Evolutionary conservation across 305 asterid species (phyloP), one percentile per base, ranked within the genome.

Genomic region (Ilex paraguariensis): DNA sequence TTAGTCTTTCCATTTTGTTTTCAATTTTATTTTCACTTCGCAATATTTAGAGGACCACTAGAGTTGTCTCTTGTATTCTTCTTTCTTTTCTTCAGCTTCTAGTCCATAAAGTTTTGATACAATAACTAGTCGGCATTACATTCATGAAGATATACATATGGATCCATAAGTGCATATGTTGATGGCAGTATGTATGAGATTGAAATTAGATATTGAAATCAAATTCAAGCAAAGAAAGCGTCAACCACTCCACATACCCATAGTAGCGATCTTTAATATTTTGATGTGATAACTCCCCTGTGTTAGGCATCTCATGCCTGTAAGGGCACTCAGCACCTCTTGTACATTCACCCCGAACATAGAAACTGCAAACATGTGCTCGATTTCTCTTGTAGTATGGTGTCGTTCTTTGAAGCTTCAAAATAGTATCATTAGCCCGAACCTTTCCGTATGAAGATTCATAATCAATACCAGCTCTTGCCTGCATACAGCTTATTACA

Each of bases 271-370:
- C 56, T 52, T 52, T 52, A 17, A 52, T 52, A 16, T 52, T 52
- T 52, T 52, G 56, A 6, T 52, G 56, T 0, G 56, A 52, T 52
- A 52, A 16, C 31, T 52, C 56, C 56, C 56, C 56, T 0, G 56
- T 52, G 10, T 0, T 32, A n/a, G 56, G 56, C 56, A 52, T 52
- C 56, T 52, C 56, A 17, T 52, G 56, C 31, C 56, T 52, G 31
- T 52, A 52, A 52, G 56, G 56, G 56, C 56, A 52, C 56, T 52
- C 56, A 8, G 56, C 56, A 52, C 56, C 56, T 52, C 56, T 52
- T 52, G 56, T 52, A 16, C 56, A 52, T 17, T 52, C 56, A 17
- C 56, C 56, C 30, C 56, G 56, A 14, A 52, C n/a, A 17, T 52
- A 52, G 56, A 52, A 52, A 52, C 56, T 52, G 56, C 56, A 52